Evolutionary conservation across 1,139 yeast species (phyloP).

Genomic region (Arxiozyma heterogenica): DNA sequence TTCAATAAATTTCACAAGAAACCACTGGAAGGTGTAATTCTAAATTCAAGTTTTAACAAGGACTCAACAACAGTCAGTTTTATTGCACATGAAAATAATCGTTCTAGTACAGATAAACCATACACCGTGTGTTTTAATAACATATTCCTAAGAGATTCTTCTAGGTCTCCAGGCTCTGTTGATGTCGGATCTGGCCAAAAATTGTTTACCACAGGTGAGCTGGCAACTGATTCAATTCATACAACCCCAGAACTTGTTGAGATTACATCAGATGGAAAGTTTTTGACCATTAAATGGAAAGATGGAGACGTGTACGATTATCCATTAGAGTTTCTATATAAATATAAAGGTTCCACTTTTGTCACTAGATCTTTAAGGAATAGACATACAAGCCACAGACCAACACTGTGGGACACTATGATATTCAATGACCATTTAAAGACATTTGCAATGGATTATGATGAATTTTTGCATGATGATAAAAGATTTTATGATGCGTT

Average conservation of each 20-base stretch:
- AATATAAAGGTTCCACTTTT: constrained; percentile 34
- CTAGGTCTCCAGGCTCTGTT: constrained; percentile 41
- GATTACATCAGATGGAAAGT: constrained; percentile 28
- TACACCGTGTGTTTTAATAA: constrained; percentile 40
- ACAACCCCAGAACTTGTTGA: constrained; percentile 27
- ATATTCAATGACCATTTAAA: constrained; percentile 24
- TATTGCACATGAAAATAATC: constrained; percentile 7
- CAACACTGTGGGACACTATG: constrained; percentile 37
- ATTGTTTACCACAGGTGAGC: constrained; percentile 53
- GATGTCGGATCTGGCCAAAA: constrained; percentile 56
- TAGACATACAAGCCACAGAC: constrained; percentile 30
- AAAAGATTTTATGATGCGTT: constrained; percentile 36
- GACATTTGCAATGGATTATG: constrained; percentile 33
- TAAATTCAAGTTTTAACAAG: constrained; percentile 14
- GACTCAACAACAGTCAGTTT: constrained; percentile 21
- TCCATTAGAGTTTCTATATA: constrained; percentile 40
- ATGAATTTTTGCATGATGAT: constrained; percentile 38
- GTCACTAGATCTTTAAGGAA: constrained; percentile 30
- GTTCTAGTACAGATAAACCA: constrained; percentile 12
- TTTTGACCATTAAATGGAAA: constrained; percentile 45
- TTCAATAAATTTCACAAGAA: not conserved
- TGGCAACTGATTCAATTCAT: constrained; percentile 29
- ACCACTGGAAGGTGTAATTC: constrained; percentile 11
- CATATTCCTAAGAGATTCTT: constrained; percentile 59
- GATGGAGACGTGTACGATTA: constrained; percentile 45